Conservation (phyloP, 768 basidiomycete species). For the Naematelia aurantialba region DNA sequence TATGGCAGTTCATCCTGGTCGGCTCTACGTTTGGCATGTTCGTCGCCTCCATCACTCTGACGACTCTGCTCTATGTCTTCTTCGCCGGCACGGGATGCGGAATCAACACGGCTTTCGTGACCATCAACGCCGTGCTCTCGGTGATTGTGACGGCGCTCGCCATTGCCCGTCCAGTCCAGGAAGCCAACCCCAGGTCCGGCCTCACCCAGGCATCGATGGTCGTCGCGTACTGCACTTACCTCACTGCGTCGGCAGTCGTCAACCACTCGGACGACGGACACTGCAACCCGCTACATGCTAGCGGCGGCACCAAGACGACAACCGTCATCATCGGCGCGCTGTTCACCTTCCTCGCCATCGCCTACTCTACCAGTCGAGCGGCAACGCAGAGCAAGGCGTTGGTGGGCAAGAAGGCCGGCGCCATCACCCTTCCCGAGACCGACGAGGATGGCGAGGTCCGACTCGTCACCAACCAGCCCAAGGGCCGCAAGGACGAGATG, state of each 20-base stretch:
- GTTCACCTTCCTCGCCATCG: slow-evolving; percentile 97
- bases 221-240: slow-evolving; percentile 94
- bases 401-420: slow-evolving; percentile 63
- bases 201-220: slow-evolving; percentile 95
- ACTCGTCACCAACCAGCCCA: slow-evolving; percentile 76
- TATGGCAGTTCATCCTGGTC: slow-evolving; percentile 96
- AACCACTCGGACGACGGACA: slow-evolving; percentile 70
- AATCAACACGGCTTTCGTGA: slow-evolving; percentile 95
- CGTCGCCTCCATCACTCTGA: slow-evolving; percentile 74
- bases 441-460: slow-evolving; percentile 56
- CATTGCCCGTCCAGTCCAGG: slow-evolving; percentile 81
- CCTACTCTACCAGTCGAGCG: slow-evolving; percentile 92
- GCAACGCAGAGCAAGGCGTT: slow-evolving; percentile 92
- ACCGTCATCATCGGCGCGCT: slow-evolving; percentile 84
- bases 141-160: slow-evolving; percentile 75
- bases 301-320: slow-evolving; percentile 67
- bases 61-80: slow-evolving; percentile 83
- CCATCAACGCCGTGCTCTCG: slow-evolving; percentile 80
- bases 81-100: slow-evolving; percentile 83
- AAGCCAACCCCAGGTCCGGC: slow-evolving; percentile 87
- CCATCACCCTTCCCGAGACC: slow-evolving; percentile 63
- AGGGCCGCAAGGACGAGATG: slow-evolving; percentile 70
- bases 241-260: slow-evolving; percentile 85
- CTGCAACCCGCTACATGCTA: slow-evolving; percentile 83
- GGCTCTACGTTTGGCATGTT: slow-evolving; percentile 90